Conservation (phyloP, 1,139 yeast species). For the Taphrina wiesneri region DNA sequence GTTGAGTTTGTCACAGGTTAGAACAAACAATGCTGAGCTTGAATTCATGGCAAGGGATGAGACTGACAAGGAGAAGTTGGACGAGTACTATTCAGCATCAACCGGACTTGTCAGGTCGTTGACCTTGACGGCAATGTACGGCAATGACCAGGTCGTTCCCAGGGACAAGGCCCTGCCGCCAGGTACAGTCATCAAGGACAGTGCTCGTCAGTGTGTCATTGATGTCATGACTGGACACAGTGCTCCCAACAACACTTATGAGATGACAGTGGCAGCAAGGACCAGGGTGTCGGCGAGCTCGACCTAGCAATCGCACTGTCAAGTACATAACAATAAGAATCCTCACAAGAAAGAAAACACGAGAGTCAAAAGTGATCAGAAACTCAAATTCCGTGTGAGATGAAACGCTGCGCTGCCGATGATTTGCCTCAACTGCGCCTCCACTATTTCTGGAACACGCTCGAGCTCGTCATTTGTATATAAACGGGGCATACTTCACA, state of each 20-base stretch:
- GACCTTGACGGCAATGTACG: not conserved
- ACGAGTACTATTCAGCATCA: not conserved
- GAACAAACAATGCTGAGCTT: not conserved
- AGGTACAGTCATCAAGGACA: not conserved
- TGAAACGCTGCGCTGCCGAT: not conserved
- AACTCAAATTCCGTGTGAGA: too few species aligned
- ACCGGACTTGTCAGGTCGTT: constrained; percentile 1
- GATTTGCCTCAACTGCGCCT: constrained; percentile 3
- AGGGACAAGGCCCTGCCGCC: not conserved
- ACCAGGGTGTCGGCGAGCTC: too few species aligned
- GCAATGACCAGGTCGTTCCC: not conserved
- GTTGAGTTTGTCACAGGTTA: not conserved
- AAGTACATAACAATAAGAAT: too few species aligned
- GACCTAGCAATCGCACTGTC: too few species aligned
- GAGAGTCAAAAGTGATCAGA: too few species aligned
- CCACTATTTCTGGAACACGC: constrained; percentile 1
- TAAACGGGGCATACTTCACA: not conserved
- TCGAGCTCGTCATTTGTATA: not conserved
- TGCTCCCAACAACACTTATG: not conserved
- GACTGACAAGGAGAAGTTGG: not conserved
- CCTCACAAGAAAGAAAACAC: too few species aligned
- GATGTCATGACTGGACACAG: constrained; percentile 4
- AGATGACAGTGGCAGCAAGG: too few species aligned
- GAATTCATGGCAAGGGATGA: not conserved
- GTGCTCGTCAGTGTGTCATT: not conserved